Percentiles rank a stretch among this genome's conserved stretches.
Evolutionary conservation across 345 rosid species (phyloP).

Genomic region (Aquilaria yunnanensis): DNA sequence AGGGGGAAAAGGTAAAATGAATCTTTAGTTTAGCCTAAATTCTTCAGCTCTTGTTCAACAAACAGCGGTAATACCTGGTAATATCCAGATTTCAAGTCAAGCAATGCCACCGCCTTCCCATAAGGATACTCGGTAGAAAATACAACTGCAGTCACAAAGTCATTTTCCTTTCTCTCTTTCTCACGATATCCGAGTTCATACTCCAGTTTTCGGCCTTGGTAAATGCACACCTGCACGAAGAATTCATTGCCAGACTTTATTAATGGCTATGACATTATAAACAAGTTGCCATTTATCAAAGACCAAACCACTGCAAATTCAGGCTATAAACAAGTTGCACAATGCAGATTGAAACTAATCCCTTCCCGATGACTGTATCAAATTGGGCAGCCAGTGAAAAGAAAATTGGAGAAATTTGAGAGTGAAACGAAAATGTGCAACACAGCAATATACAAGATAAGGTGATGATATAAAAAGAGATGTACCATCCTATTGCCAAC

Average conservation of each 20-base stretch:
- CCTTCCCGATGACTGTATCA: background rate
- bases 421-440: no score
- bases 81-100: constrained; percentile 57
- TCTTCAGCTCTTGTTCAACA: constrained; percentile 3
- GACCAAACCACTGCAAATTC: no score
- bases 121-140: constrained; percentile 70
- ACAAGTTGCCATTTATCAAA: no score
- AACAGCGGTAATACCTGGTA: constrained; percentile 41
- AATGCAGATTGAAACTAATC: background rate
- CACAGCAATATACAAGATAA: no score
- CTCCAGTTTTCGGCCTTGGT: constrained; percentile 63
- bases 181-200: constrained; percentile 49
- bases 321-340: no score
- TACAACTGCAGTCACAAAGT: constrained; percentile 72
- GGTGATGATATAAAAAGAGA: constrained; percentile 3
- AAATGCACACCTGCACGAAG: constrained; percentile 56
- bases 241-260: background rate
- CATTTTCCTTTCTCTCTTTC: constrained; percentile 46
- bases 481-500: constrained; percentile 55
- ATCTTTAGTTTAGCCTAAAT: constrained; percentile 5
- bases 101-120: constrained; percentile 77
- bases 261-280: no score
- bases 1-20: constrained; percentile 1
- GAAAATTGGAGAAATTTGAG: no score
- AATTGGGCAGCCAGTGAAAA: background rate